Percentiles rank a stretch among this genome's conserved stretches.
These are phyloP conservation scores for Xylogone sp. DNA, from an alignment of 2,329 filamentous ascomycete genomes.

Conservation along the genomic window DNA sequence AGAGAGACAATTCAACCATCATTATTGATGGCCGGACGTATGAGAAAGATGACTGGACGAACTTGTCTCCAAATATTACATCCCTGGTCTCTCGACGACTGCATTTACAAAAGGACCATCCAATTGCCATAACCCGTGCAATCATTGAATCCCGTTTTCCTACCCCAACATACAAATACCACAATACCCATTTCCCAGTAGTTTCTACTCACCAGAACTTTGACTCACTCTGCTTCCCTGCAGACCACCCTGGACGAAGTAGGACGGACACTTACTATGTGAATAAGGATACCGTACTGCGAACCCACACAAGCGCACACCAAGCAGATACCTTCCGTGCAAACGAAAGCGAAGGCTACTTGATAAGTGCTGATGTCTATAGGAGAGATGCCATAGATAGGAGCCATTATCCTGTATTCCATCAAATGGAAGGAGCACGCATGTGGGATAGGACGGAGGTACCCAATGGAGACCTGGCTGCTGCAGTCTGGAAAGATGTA, in stretches of 20 bases:
- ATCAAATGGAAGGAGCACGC: constrained; percentile 95
- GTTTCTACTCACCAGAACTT: constrained; percentile 88
- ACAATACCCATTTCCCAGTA: constrained; percentile 78
- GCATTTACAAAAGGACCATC: constrained; percentile 90
- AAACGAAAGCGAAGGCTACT: constrained; percentile 73
- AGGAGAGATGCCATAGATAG: constrained; percentile 91
- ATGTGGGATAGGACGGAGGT: constrained; percentile 75
- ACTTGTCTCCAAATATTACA: constrained; percentile 73
- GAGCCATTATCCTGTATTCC: constrained; percentile 94
- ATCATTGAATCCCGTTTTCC: constrained; percentile 91
- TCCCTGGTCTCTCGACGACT: constrained; percentile 70
- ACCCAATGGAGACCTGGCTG: constrained; percentile 53
- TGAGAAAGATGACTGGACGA: constrained; percentile 76
- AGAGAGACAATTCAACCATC: background rate
- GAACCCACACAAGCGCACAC: constrained; percentile 94
- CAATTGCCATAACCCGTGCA: constrained; percentile 82
- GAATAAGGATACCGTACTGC: constrained; percentile 75
- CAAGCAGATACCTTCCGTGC: constrained; percentile 77
- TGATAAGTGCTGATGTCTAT: constrained; percentile 93
- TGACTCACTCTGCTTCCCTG: constrained; percentile 89
- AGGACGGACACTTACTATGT: constrained; percentile 95
- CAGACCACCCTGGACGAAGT: constrained; percentile 82
- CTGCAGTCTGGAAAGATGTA: constrained; percentile 67
- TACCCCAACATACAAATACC: constrained; percentile 64
- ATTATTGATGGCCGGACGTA: constrained; percentile 50